These are phyloP conservation scores for Soucietia sequanensis DNA, from an alignment of 805 yeast genomes.

Conservation along the genomic window DNA sequence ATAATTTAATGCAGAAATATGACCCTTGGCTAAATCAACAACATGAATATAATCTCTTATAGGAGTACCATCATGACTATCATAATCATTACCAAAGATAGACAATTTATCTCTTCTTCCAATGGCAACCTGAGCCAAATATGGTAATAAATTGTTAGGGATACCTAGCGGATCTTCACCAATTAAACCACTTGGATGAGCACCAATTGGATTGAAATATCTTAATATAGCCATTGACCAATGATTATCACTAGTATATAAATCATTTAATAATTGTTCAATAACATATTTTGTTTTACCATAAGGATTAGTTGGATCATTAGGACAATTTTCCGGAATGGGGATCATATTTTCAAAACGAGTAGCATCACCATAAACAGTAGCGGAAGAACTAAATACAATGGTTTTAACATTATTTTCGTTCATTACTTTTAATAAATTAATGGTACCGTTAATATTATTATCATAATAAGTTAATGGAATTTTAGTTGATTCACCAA, in stretches of 20 bases:
- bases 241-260: conserved; percentile 41
- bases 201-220: conserved; percentile 84
- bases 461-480: conserved; percentile 70
- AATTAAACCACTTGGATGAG: conserved; percentile 75
- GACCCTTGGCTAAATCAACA: conserved; percentile 76
- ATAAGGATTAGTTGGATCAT: conserved; percentile 74
- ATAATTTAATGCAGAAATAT: conserved; percentile 65
- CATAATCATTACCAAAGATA: conserved; percentile 74
- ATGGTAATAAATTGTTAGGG: conserved; percentile 76
- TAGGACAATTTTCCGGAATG: conserved; percentile 75
- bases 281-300: conserved; percentile 69
- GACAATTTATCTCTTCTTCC: conserved; percentile 64
- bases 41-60: conserved; percentile 82
- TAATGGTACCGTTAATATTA: conserved; percentile 65
- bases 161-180: conserved; percentile 82
- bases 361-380: conserved; percentile 81
- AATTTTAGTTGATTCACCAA: conserved; percentile 68
- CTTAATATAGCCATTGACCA: conserved; percentile 65
- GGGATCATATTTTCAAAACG: conserved; percentile 72
- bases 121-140: conserved; percentile 73
- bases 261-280: conserved; percentile 60
- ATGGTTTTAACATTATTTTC: conserved; percentile 46
- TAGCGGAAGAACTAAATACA: conserved; percentile 78
- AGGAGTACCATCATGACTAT: conserved; percentile 75
- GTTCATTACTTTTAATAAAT: conserved; percentile 53